phyloP scores from a whole-genome alignment of 1,284 basidiomycete genomes.

The Mrakiaceae sp. region DNA sequence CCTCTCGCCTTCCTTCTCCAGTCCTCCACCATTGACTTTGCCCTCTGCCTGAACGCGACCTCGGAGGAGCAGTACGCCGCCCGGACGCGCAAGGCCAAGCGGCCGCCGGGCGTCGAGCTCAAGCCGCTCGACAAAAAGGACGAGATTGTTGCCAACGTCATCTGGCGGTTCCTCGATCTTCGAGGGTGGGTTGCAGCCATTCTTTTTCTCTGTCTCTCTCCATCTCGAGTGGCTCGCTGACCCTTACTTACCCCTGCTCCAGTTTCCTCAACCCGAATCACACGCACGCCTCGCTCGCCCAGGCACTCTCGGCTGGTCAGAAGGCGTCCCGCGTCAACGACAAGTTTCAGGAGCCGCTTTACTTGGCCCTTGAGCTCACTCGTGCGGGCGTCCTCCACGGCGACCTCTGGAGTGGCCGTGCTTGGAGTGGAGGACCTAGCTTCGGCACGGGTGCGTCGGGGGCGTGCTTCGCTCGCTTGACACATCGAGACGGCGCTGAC shows the following conservation, averaged over 20 bases:
- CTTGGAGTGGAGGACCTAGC: conserved; percentile 87
- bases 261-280: conserved; percentile 81
- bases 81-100: conserved; percentile 51
- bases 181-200: conserved; percentile 50
- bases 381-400: conserved; percentile 92
- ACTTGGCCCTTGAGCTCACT: conserved; percentile 82
- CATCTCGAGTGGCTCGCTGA: not conserved
- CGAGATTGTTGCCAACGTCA: conserved; percentile 93
- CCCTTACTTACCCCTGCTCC: not conserved
- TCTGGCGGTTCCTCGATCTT: conserved; percentile 95
- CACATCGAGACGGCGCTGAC: conserved; percentile 25
- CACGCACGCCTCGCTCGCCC: conserved; percentile 76
- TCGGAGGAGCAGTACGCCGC: conserved; percentile 61
- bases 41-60: conserved; percentile 85
- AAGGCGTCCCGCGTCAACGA: conserved; percentile 74
- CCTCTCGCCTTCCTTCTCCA: conserved; percentile 27
- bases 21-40: conserved; percentile 96
- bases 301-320: conserved; percentile 77
- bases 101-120: conserved; percentile 34
- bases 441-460: conserved; percentile 64
- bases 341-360: conserved; percentile 95
- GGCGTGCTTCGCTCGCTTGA: conserved; percentile 11
- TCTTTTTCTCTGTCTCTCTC: not conserved
- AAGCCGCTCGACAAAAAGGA: conserved; percentile 87
- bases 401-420: conserved; percentile 73